Evolutionary conservation across 331 rosid species (phyloP).

Genomic region (Telfairia occidentalis): DNA sequence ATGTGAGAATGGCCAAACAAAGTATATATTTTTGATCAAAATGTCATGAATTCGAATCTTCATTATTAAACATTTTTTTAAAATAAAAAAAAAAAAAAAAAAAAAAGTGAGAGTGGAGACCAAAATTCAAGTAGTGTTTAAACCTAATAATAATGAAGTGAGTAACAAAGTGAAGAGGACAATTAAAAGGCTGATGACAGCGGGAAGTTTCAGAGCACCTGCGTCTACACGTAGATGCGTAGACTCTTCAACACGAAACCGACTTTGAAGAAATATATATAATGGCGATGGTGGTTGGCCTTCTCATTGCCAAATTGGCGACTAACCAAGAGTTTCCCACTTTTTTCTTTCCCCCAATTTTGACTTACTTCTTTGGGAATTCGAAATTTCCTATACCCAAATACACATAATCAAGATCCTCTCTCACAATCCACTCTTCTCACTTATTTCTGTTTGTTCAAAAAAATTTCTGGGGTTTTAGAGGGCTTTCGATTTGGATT

Average conservation of each 20-base stretch:
- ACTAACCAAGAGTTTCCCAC: background rate
- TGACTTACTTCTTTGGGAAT: no score
- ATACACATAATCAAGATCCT: background rate
- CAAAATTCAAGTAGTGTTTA: no score
- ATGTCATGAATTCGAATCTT: no score
- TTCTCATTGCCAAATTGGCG: background rate
- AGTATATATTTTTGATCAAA: no score
- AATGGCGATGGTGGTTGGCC: background rate
- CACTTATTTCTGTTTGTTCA: background rate
- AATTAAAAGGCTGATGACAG: background rate
- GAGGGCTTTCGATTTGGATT: background rate
- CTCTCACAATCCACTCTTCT: background rate
- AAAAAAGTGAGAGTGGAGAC: no score
- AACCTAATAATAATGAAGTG: no score
- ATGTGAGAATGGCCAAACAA: no score
- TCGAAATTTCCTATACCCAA: background rate
- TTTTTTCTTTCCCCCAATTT: background rate
- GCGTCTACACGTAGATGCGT: background rate
- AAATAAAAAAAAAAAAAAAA: no score
- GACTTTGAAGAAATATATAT: background rate
- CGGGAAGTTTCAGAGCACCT: background rate
- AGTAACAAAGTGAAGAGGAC: no score
- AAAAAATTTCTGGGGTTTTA: conserved; percentile 4
- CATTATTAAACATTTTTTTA: no score
- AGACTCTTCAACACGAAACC: background rate